Percentiles rank a stretch among this genome's conserved stretches.
phyloP scores from a whole-genome alignment of 352 stramenopile species.

The Pythium grandisporangium region DNA sequence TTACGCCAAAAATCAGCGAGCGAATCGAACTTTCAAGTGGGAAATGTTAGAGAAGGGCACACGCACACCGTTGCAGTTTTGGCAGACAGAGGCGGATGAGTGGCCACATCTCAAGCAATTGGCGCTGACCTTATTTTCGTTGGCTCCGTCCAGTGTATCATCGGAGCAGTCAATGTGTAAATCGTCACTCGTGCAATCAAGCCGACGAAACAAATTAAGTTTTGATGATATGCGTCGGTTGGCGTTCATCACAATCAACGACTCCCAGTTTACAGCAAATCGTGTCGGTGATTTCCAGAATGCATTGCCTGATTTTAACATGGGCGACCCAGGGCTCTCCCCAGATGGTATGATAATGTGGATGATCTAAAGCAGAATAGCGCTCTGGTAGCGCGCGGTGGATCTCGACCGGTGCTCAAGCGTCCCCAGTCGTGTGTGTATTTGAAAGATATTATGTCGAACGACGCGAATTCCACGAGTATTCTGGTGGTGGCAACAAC shows the following conservation, averaged over 20 bases:
- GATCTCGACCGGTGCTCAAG: no score
- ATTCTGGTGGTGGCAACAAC: no score
- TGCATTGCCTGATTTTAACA: constrained; percentile 56
- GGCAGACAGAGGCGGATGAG: constrained; percentile 64
- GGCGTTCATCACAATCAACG: constrained; percentile 79
- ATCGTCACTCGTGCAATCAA: constrained; percentile 46
- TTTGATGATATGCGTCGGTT: constrained; percentile 68
- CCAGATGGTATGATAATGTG: constrained; percentile 83
- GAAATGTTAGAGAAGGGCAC: constrained; percentile 80
- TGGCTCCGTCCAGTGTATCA: constrained; percentile 60
- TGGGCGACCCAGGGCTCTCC: constrained; percentile 55
- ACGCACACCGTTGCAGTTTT: constrained; percentile 70
- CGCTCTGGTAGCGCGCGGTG: no score
- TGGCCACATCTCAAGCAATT: constrained; percentile 74
- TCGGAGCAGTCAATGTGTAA: constrained; percentile 71
- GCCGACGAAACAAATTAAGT: constrained; percentile 60
- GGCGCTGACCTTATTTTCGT: constrained; percentile 66
- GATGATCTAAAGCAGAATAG: constrained; percentile 62
- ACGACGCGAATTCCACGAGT: no score
- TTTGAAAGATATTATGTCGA: no score
- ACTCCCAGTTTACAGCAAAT: constrained; percentile 54
- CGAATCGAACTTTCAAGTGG: constrained; percentile 77
- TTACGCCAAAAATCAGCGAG: constrained; percentile 75
- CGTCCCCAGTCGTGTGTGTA: no score
- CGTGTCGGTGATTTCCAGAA: constrained; percentile 42